phyloP scores from a whole-genome alignment of 2,329 filamentous ascomycete species.

The Colletotrichum lupini region DNA sequence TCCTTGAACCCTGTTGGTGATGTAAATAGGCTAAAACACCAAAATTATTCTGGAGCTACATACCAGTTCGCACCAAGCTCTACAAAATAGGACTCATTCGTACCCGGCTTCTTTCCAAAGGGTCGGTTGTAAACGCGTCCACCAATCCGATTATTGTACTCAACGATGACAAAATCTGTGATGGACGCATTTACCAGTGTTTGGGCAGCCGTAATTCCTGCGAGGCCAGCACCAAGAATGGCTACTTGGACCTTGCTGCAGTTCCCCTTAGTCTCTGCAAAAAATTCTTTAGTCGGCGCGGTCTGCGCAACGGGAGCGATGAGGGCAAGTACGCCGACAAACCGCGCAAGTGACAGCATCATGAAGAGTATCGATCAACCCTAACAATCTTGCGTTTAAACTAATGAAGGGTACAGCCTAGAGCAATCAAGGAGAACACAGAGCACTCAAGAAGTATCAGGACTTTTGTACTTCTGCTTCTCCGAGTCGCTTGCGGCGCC shows the following conservation, averaged over 20 bases:
- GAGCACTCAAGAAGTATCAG: too few relatives aligned
- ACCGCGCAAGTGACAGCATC: not conserved
- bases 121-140: slow-evolving; percentile 68
- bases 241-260: slow-evolving; percentile 52
- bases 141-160: slow-evolving; percentile 71
- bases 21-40: not conserved
- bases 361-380: not conserved
- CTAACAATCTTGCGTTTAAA: not conserved
- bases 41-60: not conserved
- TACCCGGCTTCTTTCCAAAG: slow-evolving; percentile 63
- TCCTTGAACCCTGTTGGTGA: not conserved
- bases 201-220: slow-evolving; percentile 74
- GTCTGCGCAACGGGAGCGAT: not conserved
- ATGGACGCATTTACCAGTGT: slow-evolving; percentile 70
- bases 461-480: not conserved
- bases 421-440: too few relatives aligned
- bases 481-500: not conserved
- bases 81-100: slow-evolving; percentile 63
- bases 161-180: slow-evolving; percentile 72
- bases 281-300: not conserved
- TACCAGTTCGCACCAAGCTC: slow-evolving; percentile 77
- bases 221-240: slow-evolving; percentile 67
- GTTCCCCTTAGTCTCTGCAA: not conserved
- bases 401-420: too few relatives aligned
- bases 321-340: not conserved